phyloP scores from a whole-genome alignment of 164 flowering plant genomes.

The Vitis rotundifolia region DNA sequence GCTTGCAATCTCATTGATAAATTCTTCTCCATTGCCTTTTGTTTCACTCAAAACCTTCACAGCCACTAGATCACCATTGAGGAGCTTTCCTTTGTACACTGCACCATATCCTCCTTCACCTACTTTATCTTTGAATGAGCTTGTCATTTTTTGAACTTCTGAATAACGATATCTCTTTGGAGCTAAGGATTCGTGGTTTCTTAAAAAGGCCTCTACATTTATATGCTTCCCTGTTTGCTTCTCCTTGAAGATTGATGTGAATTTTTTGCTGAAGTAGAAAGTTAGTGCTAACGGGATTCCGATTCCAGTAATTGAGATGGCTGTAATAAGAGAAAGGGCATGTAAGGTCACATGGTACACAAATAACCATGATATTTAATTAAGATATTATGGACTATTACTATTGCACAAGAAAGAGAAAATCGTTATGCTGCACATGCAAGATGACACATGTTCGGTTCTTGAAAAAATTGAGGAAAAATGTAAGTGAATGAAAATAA shows the following conservation, averaged over 20 bases:
- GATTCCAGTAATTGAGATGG: background rate
- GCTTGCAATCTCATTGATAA: constrained; percentile 36
- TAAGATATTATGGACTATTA: too few relatives aligned
- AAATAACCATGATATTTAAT: too few relatives aligned
- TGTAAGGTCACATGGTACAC: too few relatives aligned
- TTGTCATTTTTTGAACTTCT: constrained; percentile 38
- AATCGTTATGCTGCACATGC: too few relatives aligned
- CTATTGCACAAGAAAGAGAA: too few relatives aligned
- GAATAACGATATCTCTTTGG: constrained; percentile 31
- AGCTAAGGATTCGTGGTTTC: constrained; percentile 16
- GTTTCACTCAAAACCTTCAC: constrained; percentile 36
- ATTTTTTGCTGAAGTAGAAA: background rate
- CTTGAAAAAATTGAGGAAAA: too few relatives aligned
- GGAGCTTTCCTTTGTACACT: constrained; percentile 47
- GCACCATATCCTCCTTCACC: constrained; percentile 53
- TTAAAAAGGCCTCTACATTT: constrained; percentile 22
- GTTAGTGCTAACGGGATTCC: background rate
- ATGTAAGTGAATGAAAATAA: too few relatives aligned
- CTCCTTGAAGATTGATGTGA: too few relatives aligned
- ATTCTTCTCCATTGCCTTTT: constrained; percentile 33
- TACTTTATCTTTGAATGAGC: constrained; percentile 31
- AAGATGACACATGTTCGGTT: too few relatives aligned
- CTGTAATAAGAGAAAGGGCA: background rate
- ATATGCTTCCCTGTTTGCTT: background rate
- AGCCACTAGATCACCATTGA: constrained; percentile 34